Conservation (phyloP, 1,284 basidiomycete genomes). For the Coniferiporia weirii region DNA sequence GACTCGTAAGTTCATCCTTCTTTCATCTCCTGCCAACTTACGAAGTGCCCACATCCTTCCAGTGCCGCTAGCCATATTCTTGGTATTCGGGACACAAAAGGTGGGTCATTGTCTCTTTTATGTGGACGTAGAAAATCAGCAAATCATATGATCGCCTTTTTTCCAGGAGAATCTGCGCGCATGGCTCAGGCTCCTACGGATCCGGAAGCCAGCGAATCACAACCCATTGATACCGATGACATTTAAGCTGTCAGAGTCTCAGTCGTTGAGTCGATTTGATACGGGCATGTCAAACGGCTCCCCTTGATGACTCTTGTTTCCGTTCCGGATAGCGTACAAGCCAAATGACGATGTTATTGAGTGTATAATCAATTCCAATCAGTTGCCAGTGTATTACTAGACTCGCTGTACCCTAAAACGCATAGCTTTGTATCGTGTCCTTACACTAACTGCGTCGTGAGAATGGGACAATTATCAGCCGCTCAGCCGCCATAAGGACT, state of each 20-base stretch:
- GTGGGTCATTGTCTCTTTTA: not conserved
- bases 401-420: no score
- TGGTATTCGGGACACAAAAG: conserved; percentile 17
- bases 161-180: conserved; percentile 12
- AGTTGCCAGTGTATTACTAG: no score
- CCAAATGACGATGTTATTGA: no score
- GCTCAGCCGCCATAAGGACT: not conserved
- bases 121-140: not conserved
- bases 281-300: not conserved
- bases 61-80: conserved; percentile 17
- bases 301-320: not conserved
- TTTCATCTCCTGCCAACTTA: not conserved
- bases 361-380: no score
- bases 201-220: not conserved
- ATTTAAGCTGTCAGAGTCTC: conserved; percentile 1
- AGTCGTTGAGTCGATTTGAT: not conserved
- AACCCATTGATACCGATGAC: not conserved
- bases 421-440: no score
- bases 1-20: conserved; percentile 5
- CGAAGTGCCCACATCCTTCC: not conserved
- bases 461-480: not conserved
- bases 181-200: conserved; percentile 4
- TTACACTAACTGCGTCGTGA: no score
- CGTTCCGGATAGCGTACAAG: no score
- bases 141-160: no score